Evolutionary conservation across 441 rosid species (phyloP).

Genomic region (Adansonia gregorii): DNA sequence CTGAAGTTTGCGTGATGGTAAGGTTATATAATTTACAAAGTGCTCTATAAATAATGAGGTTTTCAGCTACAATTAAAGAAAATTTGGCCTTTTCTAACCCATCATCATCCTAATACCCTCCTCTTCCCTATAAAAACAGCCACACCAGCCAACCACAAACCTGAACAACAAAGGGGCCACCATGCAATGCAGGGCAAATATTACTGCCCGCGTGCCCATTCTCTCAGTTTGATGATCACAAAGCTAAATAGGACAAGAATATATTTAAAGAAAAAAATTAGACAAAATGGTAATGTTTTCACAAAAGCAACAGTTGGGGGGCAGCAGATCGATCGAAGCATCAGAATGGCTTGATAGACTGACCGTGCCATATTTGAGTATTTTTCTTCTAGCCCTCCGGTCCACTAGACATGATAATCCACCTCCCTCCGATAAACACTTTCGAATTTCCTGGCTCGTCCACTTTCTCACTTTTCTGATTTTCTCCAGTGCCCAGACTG

Average conservation of each 20-base stretch:
- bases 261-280: not conserved
- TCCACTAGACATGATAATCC: constrained; percentile 40
- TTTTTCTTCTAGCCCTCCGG: constrained; percentile 29
- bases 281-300: constrained; percentile 28
- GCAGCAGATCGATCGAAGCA: constrained; percentile 4
- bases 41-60: constrained; percentile 32
- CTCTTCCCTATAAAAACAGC: constrained; percentile 25
- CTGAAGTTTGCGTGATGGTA: not conserved
- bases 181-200: constrained; percentile 33
- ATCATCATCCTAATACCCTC: constrained; percentile 30
- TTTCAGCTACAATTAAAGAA: constrained; percentile 35
- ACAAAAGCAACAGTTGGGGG: not conserved
- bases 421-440: not conserved
- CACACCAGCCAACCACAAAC: constrained; percentile 43
- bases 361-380: constrained; percentile 19
- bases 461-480: constrained; percentile 17
- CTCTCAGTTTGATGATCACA: constrained; percentile 32
- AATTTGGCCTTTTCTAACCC: constrained; percentile 27
- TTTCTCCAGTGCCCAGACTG: constrained; percentile 25
- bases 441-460: constrained; percentile 6
- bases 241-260: constrained; percentile 5
- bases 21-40: constrained; percentile 39
- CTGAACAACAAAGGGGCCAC: constrained; percentile 26
- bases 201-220: constrained; percentile 35
- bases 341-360: constrained; percentile 25